Evolutionary conservation across 2,329 filamentous ascomycete species (phyloP), one percentile per base, ranked within the genome.

Genomic region (Clarireedia paspali): DNA sequence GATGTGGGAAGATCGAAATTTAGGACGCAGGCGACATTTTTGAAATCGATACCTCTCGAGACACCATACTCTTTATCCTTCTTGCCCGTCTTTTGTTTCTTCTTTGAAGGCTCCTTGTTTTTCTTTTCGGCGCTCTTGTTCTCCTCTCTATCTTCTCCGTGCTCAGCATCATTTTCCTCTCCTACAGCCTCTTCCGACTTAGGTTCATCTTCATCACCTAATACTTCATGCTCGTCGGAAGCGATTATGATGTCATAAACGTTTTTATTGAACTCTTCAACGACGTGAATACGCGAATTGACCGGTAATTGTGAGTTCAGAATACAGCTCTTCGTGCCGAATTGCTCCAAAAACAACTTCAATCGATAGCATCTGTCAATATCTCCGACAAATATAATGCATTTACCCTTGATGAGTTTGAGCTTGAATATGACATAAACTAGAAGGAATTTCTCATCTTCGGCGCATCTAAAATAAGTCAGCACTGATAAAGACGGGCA

Each of bases 181-280:
- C 36, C 38, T n/a, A 5, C 38, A 23, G 5, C 34, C 2, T 45
- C 47, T 6, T 42, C 42, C 6, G 4, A 30, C 27, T 57, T 57
- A 55, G 62, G 55, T 49, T 64, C 60, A 23, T 70, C 68, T 53
- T 85, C 82, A 20, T 83, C 79, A 12, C 88, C 90, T 10, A 96
- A 71, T 10, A 95, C 82, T 68, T 95, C 91, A 62, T 88, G 87
- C 69, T 96, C 91, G 65, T 99, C 94, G 0, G 90, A 91, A 0
- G 94, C 94, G 65, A 99, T 96, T 63, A 99, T 91, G 60, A 97
- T 96, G 66, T 99, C 92, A 77, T 99, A 99, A 6, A 97, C 85
- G 53, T 89, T 89, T 72, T 89, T 88, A 75, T 97, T 99, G 74
- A 99, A 99, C 70, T 97, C 91, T 66, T 97, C 88, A 2, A 99